A percentile compares a stretch with the other conserved stretches of the same genome.
phyloP scores from a whole-genome alignment of 1,139 yeast genomes.

The Lodderomyces elongisporus region DNA sequence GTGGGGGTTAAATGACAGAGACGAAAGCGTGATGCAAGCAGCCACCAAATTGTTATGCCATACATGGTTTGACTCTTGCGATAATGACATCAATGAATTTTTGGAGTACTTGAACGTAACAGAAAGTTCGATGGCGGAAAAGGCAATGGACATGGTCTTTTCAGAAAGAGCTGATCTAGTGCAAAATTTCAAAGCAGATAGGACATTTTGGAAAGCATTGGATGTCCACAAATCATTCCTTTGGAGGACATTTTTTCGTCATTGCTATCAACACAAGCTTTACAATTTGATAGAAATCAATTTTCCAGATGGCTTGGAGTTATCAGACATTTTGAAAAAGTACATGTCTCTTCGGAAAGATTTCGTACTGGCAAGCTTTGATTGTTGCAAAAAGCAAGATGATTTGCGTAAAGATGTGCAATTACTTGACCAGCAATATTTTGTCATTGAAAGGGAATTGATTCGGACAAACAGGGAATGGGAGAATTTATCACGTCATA shows the following conservation, averaged over 20 bases:
- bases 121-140: conserved; percentile 59
- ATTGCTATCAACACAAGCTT: conserved; percentile 51
- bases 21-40: conserved; percentile 64
- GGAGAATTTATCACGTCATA: background rate
- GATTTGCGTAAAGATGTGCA: conserved; percentile 12
- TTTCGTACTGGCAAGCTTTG: background rate
- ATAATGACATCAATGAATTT: conserved; percentile 68
- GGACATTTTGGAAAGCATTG: conserved; percentile 61
- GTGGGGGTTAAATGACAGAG: conserved; percentile 90
- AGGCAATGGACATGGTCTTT: conserved; percentile 62
- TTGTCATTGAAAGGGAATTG: conserved; percentile 12
- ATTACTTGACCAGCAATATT: conserved; percentile 9
- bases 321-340: conserved; percentile 54
- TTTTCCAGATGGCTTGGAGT: conserved; percentile 75
- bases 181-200: conserved; percentile 51
- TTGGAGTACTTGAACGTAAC: conserved; percentile 63
- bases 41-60: conserved; percentile 66
- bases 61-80: conserved; percentile 66
- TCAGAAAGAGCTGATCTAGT: conserved; percentile 59
- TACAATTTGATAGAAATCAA: conserved; percentile 61
- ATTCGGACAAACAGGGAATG: conserved; percentile 3
- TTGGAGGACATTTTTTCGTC: conserved; percentile 60
- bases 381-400: conserved; percentile 6
- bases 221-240: conserved; percentile 75
- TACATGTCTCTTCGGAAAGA: conserved; percentile 21